Conservation (phyloP, 2,329 filamentous ascomycete species). For the Exserohilum turcica region DNA sequence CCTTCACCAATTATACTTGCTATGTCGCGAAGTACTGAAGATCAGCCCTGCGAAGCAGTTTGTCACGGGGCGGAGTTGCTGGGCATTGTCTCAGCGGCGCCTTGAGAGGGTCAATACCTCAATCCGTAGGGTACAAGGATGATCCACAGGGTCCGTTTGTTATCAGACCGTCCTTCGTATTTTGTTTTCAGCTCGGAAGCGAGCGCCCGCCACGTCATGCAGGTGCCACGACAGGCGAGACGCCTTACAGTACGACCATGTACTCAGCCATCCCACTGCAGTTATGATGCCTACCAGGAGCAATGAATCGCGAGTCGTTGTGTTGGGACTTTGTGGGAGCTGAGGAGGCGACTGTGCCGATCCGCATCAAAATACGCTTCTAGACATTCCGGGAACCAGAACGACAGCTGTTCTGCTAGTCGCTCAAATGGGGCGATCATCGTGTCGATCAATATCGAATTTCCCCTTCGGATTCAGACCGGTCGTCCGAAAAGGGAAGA, state of each 20-base stretch:
- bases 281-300: not conserved
- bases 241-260: slow-evolving; percentile 3
- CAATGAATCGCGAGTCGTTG: not conserved
- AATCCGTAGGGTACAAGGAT: slow-evolving; percentile 2
- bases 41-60: not conserved
- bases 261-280: slow-evolving; percentile 9
- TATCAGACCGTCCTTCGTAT: slow-evolving; percentile 1
- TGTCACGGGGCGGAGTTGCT: not conserved
- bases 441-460: slow-evolving; percentile 14
- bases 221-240: slow-evolving; percentile 1
- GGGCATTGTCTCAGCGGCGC: not conserved
- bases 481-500: slow-evolving; percentile 6
- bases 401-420: slow-evolving; percentile 9
- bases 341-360: slow-evolving; percentile 1
- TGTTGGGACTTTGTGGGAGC: not conserved
- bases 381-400: slow-evolving; percentile 8
- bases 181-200: slow-evolving; percentile 12
- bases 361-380: slow-evolving; percentile 2
- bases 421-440: slow-evolving; percentile 9
- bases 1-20: not conserved
- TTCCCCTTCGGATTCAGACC: not conserved
- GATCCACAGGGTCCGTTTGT: slow-evolving; percentile 4
- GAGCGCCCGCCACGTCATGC: slow-evolving; percentile 15
- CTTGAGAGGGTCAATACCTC: slow-evolving; percentile 1
- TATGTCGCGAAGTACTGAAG: not conserved